phyloP scores from a whole-genome alignment of 257 asterid genomes.

The Coffea eugenioides region DNA sequence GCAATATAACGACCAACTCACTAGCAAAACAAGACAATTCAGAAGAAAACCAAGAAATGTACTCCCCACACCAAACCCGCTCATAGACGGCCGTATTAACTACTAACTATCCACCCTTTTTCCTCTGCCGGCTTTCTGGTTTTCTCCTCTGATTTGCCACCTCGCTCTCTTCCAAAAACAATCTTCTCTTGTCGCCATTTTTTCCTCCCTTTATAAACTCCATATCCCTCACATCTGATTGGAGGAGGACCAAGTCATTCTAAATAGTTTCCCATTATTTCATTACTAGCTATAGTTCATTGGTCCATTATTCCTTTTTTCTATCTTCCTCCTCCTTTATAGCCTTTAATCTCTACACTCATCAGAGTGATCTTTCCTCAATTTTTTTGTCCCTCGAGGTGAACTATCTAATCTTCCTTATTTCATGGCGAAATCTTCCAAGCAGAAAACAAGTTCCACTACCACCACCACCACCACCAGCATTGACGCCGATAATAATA shows the following conservation, averaged over 20 bases:
- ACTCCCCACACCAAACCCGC: slow-evolving; percentile 27
- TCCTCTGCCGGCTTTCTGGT: slow-evolving; percentile 29
- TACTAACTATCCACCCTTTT: slow-evolving; percentile 12
- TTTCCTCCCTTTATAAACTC: not conserved
- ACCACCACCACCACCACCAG: slow-evolving; percentile 8
- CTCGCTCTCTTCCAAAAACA: slow-evolving; percentile 18
- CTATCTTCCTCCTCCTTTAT: not conserved
- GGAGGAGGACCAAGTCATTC: slow-evolving; percentile 4
- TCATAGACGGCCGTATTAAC: slow-evolving; percentile 38
- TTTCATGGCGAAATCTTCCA: slow-evolving; percentile 72
- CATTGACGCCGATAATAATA: not conserved
- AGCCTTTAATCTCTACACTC: not conserved
- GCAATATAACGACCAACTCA: not conserved
- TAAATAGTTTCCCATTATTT: too few species aligned
- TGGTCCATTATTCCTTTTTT: not conserved
- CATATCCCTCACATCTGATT: slow-evolving; percentile 5
- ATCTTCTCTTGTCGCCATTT: not conserved
- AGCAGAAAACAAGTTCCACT: slow-evolving; percentile 20
- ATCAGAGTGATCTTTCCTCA: not conserved
- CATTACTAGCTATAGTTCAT: not conserved
- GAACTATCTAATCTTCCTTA: too few species aligned
- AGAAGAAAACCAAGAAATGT: not conserved
- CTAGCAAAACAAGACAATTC: slow-evolving; percentile 17
- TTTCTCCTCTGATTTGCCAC: slow-evolving; percentile 21
- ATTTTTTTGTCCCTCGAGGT: not conserved